These are phyloP conservation scores for Candida takata DNA, from an alignment of 805 yeast genomes.

Conservation along the genomic window DNA sequence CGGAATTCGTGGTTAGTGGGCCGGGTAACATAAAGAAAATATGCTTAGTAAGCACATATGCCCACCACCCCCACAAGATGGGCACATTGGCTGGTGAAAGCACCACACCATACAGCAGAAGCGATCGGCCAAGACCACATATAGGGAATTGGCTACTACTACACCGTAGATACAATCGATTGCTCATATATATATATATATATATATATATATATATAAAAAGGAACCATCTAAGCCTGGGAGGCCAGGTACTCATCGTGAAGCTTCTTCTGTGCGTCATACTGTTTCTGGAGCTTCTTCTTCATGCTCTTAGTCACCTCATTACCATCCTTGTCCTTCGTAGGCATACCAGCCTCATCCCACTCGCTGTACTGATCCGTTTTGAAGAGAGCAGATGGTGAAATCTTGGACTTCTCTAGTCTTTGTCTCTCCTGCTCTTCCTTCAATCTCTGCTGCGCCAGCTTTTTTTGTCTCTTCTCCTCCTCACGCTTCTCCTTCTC, in stretches of 20 bases:
- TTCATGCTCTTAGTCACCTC: conserved; percentile 78
- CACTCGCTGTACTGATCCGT: conserved; percentile 59
- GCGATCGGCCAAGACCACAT: too few species aligned
- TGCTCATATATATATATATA: too few species aligned
- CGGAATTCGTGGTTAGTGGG: too few species aligned
- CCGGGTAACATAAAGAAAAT: too few species aligned
- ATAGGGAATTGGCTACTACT: too few species aligned
- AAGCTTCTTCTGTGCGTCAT: conserved; percentile 75
- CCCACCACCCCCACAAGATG: too few species aligned
- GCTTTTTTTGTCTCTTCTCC: conserved; percentile 52
- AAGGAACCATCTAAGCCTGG: too few species aligned
- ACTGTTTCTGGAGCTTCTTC: conserved; percentile 76
- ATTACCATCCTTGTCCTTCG: conserved; percentile 67
- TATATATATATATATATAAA: too few species aligned
- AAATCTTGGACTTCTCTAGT: conserved; percentile 55
- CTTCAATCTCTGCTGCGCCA: conserved; percentile 45
- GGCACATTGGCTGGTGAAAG: too few species aligned
- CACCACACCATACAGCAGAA: too few species aligned
- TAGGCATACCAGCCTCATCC: conserved; percentile 84
- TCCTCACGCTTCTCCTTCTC: conserved; percentile 49
- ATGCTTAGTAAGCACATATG: too few species aligned
- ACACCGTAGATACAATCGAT: too few species aligned
- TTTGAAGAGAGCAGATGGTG: conserved; percentile 71
- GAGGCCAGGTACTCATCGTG: conserved; percentile 51
- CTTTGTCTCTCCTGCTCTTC: conserved; percentile 61